phyloP scores from a whole-genome alignment of 2,329 filamentous ascomycete genomes.

The Pleoardoris graminearum region DNA sequence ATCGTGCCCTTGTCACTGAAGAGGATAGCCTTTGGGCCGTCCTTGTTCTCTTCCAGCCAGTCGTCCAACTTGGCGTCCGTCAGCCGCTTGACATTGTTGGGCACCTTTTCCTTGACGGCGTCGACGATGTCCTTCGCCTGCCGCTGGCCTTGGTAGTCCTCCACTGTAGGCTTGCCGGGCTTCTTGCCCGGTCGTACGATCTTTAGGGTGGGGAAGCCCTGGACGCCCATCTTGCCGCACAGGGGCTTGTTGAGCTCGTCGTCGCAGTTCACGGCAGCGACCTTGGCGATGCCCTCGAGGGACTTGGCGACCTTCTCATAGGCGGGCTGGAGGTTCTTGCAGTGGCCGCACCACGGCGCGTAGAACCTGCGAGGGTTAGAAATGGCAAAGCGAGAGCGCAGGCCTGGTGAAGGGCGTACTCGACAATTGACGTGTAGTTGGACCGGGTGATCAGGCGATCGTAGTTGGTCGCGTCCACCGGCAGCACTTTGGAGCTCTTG shows the following conservation, averaged over 20 bases:
- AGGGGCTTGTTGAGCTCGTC: constrained; percentile 89
- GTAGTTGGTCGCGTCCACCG: constrained; percentile 78
- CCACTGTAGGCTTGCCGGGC: constrained; percentile 74
- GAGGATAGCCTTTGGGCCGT: constrained; percentile 80
- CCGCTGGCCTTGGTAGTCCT: constrained; percentile 86
- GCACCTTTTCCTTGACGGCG: constrained; percentile 82
- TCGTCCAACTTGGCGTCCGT: constrained; percentile 76
- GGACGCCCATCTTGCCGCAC: constrained; percentile 81
- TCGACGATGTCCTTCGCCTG: constrained; percentile 87
- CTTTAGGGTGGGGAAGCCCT: constrained; percentile 96
- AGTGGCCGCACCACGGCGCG: constrained; percentile 97
- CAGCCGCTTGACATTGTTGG: constrained; percentile 83
- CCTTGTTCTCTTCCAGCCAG: constrained; percentile 70
- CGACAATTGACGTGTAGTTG: constrained; percentile 71
- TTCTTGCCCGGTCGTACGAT: constrained; percentile 86
- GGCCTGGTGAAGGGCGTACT: constrained; percentile 36
- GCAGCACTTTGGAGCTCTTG: constrained; percentile 84
- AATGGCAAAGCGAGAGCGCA: background rate
- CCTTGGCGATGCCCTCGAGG: constrained; percentile 88
- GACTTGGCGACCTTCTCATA: constrained; percentile 93
- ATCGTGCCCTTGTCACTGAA: constrained; percentile 94
- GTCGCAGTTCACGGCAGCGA: constrained; percentile 93
- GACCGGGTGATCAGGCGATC: constrained; percentile 82
- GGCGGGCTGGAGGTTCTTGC: constrained; percentile 90
- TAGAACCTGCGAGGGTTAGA: constrained; percentile 72